Conservation (phyloP, 305 asterid species). For the Petunia hybrid region DNA sequence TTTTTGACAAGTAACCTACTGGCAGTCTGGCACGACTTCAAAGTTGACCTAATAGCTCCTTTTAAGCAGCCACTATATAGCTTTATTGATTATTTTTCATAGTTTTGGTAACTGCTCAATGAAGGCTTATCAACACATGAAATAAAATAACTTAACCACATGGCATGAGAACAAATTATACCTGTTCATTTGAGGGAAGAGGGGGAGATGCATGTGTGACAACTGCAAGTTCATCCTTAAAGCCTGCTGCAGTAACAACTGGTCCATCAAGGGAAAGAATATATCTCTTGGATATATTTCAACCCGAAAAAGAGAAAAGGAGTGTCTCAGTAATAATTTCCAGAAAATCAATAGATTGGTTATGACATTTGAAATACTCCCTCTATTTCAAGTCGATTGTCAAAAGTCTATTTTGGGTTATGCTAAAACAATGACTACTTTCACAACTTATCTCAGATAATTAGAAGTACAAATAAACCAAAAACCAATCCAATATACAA, state of each 20-base stretch:
- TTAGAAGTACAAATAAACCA: conserved; percentile 6
- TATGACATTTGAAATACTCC: conserved; percentile 9
- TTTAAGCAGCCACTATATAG: conserved; percentile 15
- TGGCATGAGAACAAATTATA: conserved; percentile 33
- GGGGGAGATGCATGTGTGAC: conserved; percentile 83
- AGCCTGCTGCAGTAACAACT: conserved; percentile 90
- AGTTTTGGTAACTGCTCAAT: not conserved
- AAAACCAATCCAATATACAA: not conserved
- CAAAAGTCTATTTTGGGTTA: conserved; percentile 3
- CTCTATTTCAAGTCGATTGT: conserved; percentile 22
- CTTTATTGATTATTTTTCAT: not conserved
- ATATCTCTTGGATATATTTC: conserved; percentile 52
- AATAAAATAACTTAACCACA: not conserved
- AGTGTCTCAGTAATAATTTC: conserved; percentile 20
- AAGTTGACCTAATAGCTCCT: not conserved
- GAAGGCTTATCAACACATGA: not conserved
- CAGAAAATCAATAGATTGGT: not conserved
- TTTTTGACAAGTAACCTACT: not conserved
- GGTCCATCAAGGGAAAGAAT: conserved; percentile 92
- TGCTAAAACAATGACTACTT: conserved; percentile 17
- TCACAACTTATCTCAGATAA: not conserved
- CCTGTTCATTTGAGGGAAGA: conserved; percentile 95
- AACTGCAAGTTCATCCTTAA: conserved; percentile 85
- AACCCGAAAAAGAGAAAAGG: conserved; percentile 23
- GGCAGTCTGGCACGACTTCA: not conserved